Evolutionary conservation across 805 yeast genomes (phyloP), one percentile per base, ranked within the genome.

Genomic region (Wickerhamiella sergipiensis): DNA sequence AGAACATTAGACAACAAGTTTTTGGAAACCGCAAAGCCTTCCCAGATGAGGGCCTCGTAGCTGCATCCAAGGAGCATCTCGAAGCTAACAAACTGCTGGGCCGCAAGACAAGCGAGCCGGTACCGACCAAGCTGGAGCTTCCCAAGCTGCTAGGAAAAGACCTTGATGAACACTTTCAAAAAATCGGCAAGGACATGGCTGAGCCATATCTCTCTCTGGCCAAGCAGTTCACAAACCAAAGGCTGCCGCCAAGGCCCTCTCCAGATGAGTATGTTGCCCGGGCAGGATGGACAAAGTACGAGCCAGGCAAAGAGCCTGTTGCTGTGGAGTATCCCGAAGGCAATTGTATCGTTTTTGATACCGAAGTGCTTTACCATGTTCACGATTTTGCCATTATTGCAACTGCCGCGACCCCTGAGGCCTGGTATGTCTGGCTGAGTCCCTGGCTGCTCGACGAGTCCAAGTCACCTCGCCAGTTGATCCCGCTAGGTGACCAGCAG

Each of bases 401-500:
- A 1, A 76, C 85, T 0, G 95, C 95, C 10, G 80, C 74, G 1
- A 79, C 95, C 0, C 63, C 72, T 0, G 70, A 74, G 9, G 95
- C 95, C 0, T 88, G 97, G 95, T 92, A 89, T 61, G 80, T 81
- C 0, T 92, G 99, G 99, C 80, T 87, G 8, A 87, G 95, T 0
- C 98, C 99, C 0, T 80, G 75, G 62, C 64, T 92, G 19, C 73
- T 83, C 1, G 76, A 75, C 2, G 79, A 77, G 47, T 67, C 79
- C 2, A 67, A 70, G 6, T 58, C 64, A 2, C 60, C 67, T 18
- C 52, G 60, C 7, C 95, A 87, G 58, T 66, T 94, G 50, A 78
- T 94, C 0, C 96, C 97, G 0, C 62, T 90, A 63, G 79, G 85
- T 54, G 71, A 80, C 0, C 63, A 65, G 8, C 72, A 75, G 6